Base-by-base conservation (phyloP, 495 filamentous ascomycete species). In the Delitschia confertaspora region DNA sequence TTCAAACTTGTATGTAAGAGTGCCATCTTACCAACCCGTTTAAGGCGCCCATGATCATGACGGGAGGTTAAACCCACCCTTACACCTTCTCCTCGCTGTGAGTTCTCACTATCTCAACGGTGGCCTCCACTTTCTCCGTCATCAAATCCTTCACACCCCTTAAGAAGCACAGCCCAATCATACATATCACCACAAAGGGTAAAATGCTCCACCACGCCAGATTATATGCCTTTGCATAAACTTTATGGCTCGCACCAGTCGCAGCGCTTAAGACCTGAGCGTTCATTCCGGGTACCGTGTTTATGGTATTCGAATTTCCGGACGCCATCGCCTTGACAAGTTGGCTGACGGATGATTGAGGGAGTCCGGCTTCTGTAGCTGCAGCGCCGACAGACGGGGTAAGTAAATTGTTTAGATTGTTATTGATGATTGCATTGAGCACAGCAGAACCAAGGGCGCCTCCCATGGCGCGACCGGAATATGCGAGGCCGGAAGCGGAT, bases 391-490 rank as follows among this genome's bases (percentile, higher is more conserved):
- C 64, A 6, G 52, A 51, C 0, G 60, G 48, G 3, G 55, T 64
- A 26, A 66, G 69, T 29, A 60, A 50, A 9, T 61, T 55, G 4
- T 49, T 38, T 3, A 74, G 41, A 17, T 68, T 65, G 33, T 61
- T 58, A 45, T 73, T 73, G 42, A 71, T 69, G 32, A 75, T 72
- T 10, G 69, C 68, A 40, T 71, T 62, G n/a, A 73, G 55, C 13
- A 72, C 68, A 3, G 70, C 70, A 3, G 67, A 70, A 0, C 69
- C 69, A 38, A 73, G 73, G 2, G 70, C 70, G 21, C 70, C 69
- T 22, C 69, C 69, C 40, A 75, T 68, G 25, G 70, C 70, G 22
- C 69, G 55, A 4, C 69, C 69, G 9, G 66, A 70, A 60, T 72
- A 71, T 13, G 65, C 69, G 0, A 75, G 62, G 3, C 70, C 71